Evolutionary conservation across 305 asterid genomes (phyloP).

Genomic region (Fraxinus sp.): DNA sequence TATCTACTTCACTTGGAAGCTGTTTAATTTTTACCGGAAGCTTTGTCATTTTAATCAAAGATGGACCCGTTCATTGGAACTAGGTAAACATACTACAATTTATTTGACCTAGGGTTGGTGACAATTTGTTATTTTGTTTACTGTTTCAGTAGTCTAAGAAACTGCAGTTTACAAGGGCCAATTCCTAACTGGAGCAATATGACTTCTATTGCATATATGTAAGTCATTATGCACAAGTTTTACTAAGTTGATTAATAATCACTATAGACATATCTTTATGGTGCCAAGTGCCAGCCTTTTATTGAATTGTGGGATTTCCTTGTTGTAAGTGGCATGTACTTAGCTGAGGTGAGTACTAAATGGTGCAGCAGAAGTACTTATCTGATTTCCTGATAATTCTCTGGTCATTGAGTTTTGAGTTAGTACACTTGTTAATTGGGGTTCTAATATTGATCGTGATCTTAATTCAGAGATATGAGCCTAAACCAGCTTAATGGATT

Average conservation of each 20-base stretch:
- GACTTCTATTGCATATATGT: slow-evolving; percentile 72
- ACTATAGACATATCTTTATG: background rate
- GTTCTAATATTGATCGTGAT: slow-evolving; percentile 13
- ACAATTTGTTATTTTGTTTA: slow-evolving; percentile 18
- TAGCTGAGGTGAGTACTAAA: background rate
- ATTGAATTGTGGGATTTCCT: background rate
- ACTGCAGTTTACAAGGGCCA: slow-evolving; percentile 85
- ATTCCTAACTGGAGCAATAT: slow-evolving; percentile 79
- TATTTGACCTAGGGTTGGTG: slow-evolving; percentile 11
- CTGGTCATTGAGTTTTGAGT: background rate
- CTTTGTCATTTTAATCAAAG: slow-evolving; percentile 7
- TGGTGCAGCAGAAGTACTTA: background rate
- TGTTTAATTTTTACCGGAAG: slow-evolving; percentile 6
- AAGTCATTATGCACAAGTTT: slow-evolving; percentile 32
- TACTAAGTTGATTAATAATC: slow-evolving; percentile 3
- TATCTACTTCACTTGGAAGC: slow-evolving; percentile 1
- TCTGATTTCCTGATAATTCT: background rate
- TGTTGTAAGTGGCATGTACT: background rate
- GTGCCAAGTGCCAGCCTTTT: background rate
- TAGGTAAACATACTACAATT: background rate
- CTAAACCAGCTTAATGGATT: slow-evolving; percentile 75
- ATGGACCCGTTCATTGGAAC: background rate
- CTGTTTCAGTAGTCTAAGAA: slow-evolving; percentile 86
- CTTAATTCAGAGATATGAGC: slow-evolving; percentile 76
- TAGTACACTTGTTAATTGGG: slow-evolving; percentile 4